Percentiles rank a stretch among this genome's conserved stretches.
Evolutionary conservation across 306 rosid genomes (phyloP).

Genomic region (Erythrophleum fordii): DNA sequence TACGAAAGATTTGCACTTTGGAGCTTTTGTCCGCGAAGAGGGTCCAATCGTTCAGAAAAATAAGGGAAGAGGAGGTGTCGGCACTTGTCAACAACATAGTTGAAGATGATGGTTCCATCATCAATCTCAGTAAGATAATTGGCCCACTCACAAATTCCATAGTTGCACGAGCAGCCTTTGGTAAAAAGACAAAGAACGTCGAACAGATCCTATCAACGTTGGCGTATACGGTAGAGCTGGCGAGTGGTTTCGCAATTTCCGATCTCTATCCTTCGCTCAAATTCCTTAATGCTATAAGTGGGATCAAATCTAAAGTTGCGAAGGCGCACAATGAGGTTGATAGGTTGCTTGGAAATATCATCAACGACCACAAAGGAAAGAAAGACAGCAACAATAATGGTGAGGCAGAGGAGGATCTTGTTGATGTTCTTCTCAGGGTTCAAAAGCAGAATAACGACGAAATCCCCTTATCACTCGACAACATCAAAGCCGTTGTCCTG

Average conservation of each 20-base stretch:
- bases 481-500: neutral
- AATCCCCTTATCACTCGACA: neutral
- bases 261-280: neutral
- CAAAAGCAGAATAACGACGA: neutral
- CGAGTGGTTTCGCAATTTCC: neutral
- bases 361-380: neutral
- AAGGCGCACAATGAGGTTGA: neutral
- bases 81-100: neutral
- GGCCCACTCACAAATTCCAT: neutral
- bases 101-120: neutral
- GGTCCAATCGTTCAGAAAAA: neutral
- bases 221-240: neutral
- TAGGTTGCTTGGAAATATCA: neutral
- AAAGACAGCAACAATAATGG: neutral
- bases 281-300: neutral
- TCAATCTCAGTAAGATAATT: neutral
- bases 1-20: neutral
- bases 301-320: neutral
- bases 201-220: neutral
- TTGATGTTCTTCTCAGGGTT: conserved; percentile 7
- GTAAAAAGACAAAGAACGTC: neutral
- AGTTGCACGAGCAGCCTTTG: neutral
- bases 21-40: neutral
- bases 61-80: neutral
- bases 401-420: neutral